A percentile compares a stretch with the other conserved stretches of the same genome.
These are phyloP conservation scores for Sicyos baderoa DNA, from an alignment of 306 rosid genomes.

Conservation along the genomic window DNA sequence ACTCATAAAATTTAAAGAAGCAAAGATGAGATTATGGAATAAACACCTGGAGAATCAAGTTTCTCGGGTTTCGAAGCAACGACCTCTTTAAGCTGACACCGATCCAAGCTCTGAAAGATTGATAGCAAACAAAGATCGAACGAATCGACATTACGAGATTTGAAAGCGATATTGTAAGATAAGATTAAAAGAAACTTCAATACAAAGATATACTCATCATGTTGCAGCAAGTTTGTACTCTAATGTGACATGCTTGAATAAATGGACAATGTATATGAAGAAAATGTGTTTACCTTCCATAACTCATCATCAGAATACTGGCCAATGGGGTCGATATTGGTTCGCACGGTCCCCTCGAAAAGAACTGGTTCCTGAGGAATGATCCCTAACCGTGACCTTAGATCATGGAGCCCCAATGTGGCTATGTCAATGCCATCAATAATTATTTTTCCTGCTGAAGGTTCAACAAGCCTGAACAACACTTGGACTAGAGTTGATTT, in stretches of 20 bases:
- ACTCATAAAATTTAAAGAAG: background rate
- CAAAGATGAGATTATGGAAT: background rate
- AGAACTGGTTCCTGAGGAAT: conserved; percentile 59
- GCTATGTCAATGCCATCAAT: conserved; percentile 42
- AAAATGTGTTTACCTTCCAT: conserved; percentile 31
- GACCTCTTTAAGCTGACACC: conserved; percentile 13
- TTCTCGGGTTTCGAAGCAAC: conserved; percentile 16
- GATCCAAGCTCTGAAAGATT: conserved; percentile 16
- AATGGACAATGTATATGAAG: background rate
- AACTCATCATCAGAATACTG: conserved; percentile 43
- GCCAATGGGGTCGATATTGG: conserved; percentile 41
- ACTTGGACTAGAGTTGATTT: conserved; percentile 49
- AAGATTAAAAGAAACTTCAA: too few relatives aligned
- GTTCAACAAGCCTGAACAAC: conserved; percentile 39
- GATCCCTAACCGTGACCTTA: conserved; percentile 45
- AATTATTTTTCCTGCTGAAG: conserved; percentile 30
- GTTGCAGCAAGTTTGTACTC: background rate
- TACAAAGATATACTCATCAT: too few relatives aligned
- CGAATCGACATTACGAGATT: background rate
- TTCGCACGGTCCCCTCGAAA: conserved; percentile 48
- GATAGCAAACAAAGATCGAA: background rate
- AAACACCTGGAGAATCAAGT: conserved; percentile 20
- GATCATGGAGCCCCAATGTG: conserved; percentile 43
- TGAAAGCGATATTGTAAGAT: background rate
- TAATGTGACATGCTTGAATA: background rate